Percentiles rank a stretch among this genome's conserved stretches.
These are phyloP conservation scores for Exophiala calicioides DNA, from an alignment of 2,329 filamentous ascomycete genomes.

Conservation along the genomic window DNA sequence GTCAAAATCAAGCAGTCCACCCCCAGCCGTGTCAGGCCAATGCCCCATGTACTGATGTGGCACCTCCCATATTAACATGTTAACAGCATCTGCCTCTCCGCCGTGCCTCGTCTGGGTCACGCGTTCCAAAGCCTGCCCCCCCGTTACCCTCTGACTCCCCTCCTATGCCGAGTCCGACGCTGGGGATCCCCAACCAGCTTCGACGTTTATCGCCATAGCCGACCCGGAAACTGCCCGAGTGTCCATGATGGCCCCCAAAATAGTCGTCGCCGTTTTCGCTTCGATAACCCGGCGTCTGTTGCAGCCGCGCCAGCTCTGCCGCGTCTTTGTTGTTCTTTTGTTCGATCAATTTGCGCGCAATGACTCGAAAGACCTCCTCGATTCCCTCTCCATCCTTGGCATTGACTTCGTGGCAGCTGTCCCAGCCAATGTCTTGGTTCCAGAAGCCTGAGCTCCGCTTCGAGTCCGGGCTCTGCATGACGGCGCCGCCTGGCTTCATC, in stretches of 20 bases:
- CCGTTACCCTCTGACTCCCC: constrained; percentile 40
- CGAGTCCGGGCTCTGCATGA: constrained; percentile 41
- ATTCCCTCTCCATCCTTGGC: constrained; percentile 94
- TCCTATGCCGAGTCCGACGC: constrained; percentile 39
- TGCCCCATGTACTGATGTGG: no score
- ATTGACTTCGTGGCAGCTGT: constrained; percentile 95
- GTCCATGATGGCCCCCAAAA: constrained; percentile 38
- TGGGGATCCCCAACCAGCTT: constrained; percentile 66
- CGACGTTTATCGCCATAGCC: constrained; percentile 62
- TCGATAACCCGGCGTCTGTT: constrained; percentile 48
- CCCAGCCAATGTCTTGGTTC: constrained; percentile 92
- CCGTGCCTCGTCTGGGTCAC: constrained; percentile 35
- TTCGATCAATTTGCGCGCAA: constrained; percentile 81
- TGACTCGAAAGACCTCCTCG: constrained; percentile 91
- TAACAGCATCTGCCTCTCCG: constrained; percentile 45
- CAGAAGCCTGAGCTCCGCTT: constrained; percentile 59
- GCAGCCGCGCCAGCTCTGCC: constrained; percentile 50
- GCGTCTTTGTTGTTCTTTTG: constrained; percentile 61
- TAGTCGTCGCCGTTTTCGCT: constrained; percentile 35
- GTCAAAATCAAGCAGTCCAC: no score
- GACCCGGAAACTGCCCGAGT: constrained; percentile 61
- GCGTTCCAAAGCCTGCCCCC: constrained; percentile 33
- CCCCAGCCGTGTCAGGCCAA: no score
- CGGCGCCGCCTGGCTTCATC: constrained; percentile 33
- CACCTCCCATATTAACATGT: constrained; percentile 16